Base-by-base conservation (phyloP, 495 filamentous ascomycete genomes). In the Neurospora sp. region DNA sequence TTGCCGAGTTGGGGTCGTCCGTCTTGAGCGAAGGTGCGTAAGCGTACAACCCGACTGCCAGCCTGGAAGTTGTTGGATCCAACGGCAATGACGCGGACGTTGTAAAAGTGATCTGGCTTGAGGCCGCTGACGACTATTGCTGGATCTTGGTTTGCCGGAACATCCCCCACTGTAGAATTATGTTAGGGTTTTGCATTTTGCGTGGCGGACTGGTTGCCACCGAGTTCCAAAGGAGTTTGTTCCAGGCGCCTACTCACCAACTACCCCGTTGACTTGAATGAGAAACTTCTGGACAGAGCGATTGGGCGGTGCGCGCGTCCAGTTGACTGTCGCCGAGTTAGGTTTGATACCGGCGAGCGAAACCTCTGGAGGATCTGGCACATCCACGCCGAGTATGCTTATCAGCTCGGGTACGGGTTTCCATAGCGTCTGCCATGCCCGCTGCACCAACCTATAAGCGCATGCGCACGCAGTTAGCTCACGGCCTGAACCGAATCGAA, bases 361-460 rank as follows among this genome's bases (percentile, higher is more conserved):
- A 37, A 98, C 91, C 72, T 94, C 89, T 35, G 96, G 96, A 27
- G 94, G 89, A 69, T 93, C 89, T 70, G 96, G 96, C 27, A 98
- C 93, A 76, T 99, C 96, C 74, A 98, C 89, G 40, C 96, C 96
- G 27, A 99, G 88, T 42, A 97, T 90, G 75, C 90, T 90, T 72
- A 98, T 93, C 42, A 99, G 88, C 53, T 96, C 90, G 68, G 95
- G 92, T 41, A 97, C 93, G 10, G 96, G 92, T 70, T 94, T 97
- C 79, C 93, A 89, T 42, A 97, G 87, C 35, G 97, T 93, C 77
- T 93, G 91, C 82, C 91, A 94, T 69, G 92, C 91, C 71, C 94
- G 91, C 76, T 91, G 90, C 12, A 91, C 84, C 70, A 97, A 88
- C 94, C 93, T 95, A 72, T 39, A 70, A 65, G 27, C 10, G 53